These are phyloP conservation scores for Tuber calosporum DNA, from an alignment of 495 filamentous ascomycete species.

Conservation along the genomic window DNA sequence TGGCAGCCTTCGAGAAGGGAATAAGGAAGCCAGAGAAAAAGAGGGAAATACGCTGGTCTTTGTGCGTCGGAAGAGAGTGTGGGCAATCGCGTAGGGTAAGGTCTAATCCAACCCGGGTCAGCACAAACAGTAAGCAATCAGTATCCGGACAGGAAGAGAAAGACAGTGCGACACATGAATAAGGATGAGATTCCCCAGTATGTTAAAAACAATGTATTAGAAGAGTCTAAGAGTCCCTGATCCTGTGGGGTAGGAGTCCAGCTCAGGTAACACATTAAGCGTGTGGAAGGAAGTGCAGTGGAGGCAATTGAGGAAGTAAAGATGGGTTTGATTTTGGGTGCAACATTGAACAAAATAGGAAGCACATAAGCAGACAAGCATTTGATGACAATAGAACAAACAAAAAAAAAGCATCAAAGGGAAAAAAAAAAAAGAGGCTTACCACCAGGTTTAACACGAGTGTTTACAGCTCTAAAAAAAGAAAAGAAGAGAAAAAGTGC, in stretches of 20 bases:
- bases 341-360: not conserved
- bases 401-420: not conserved
- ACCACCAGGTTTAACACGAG: not conserved
- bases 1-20: slow-evolving; percentile 13
- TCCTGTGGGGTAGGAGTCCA: not conserved
- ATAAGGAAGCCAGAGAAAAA: slow-evolving; percentile 22
- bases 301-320: not conserved
- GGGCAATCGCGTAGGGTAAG: slow-evolving; percentile 27
- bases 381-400: not conserved
- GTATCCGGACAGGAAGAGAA: slow-evolving; percentile 21
- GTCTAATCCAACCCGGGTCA: slow-evolving; percentile 19
- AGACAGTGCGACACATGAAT: slow-evolving; percentile 11
- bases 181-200: slow-evolving; percentile 7
- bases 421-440: slow-evolving; percentile 1
- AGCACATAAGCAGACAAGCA: not conserved
- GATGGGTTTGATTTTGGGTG: not conserved
- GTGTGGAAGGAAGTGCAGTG: slow-evolving; percentile 11
- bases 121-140: slow-evolving; percentile 20
- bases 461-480: not conserved
- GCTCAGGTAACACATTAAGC: not conserved
- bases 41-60: slow-evolving; percentile 31
- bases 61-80: slow-evolving; percentile 10
- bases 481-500: not conserved
- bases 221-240: not conserved
- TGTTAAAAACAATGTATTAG: not conserved